Percentiles rank a stretch among this genome's conserved stretches.
Conservation (phyloP, 2,329 filamentous ascomycete species). For the Colletotrichum simmondsii region DNA sequence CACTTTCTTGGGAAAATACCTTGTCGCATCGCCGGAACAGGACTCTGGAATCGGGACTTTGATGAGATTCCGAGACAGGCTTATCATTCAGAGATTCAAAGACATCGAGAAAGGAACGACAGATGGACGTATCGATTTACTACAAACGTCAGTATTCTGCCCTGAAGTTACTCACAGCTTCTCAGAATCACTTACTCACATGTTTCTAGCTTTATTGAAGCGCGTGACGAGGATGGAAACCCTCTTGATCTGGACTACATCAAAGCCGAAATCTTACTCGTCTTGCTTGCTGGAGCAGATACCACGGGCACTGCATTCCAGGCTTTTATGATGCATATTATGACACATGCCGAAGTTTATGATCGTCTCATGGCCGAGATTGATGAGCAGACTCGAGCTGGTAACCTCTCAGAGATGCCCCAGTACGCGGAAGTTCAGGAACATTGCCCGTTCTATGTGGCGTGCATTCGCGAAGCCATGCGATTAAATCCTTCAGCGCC, state of each 20-base stretch:
- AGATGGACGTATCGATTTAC: constrained; percentile 58
- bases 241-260: constrained; percentile 61
- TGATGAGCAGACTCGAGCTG: constrained; percentile 47
- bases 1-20: constrained; percentile 61
- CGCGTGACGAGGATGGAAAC: constrained; percentile 54
- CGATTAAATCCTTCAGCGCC: constrained; percentile 61
- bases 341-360: constrained; percentile 52
- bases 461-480: constrained; percentile 61
- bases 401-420: constrained; percentile 45
- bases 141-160: constrained; percentile 55
- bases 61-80: constrained; percentile 67
- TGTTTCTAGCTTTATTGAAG: constrained; percentile 52
- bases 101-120: constrained; percentile 59
- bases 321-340: constrained; percentile 55
- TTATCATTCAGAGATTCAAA: constrained; percentile 58
- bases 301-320: constrained; percentile 63
- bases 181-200: too few relatives aligned
- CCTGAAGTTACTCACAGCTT: too few relatives aligned
- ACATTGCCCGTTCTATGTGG: constrained; percentile 58
- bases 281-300: constrained; percentile 62
- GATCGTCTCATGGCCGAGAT: constrained; percentile 59
- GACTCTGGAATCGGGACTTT: constrained; percentile 64
- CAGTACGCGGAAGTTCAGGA: constrained; percentile 54
- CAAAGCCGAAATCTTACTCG: constrained; percentile 63
- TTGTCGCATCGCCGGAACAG: constrained; percentile 64